phyloP scores from a whole-genome alignment of 192 early-diverging fungal genomes.

The Linnemannia zychae region DNA sequence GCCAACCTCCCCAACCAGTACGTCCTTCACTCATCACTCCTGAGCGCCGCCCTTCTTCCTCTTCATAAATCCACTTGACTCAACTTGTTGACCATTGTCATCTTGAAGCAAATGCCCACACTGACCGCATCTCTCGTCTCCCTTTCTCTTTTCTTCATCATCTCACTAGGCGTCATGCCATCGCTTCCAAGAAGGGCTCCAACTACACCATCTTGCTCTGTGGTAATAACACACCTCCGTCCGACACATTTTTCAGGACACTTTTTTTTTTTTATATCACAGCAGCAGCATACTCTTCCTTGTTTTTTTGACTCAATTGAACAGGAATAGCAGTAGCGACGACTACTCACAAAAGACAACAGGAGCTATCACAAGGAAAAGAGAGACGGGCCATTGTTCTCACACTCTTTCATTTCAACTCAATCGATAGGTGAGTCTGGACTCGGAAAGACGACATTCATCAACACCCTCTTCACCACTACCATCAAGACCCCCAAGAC shows the following conservation, averaged over 20 bases:
- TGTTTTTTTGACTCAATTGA: neutral
- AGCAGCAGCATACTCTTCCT: neutral
- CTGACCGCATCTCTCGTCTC: neutral
- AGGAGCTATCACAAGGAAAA: neutral
- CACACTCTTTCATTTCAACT: neutral
- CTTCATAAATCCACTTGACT: neutral
- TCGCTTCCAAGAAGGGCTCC: conserved; percentile 96
- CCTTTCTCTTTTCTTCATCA: neutral
- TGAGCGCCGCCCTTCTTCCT: neutral
- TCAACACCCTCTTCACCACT: conserved; percentile 98
- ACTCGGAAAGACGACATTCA: conserved; percentile 97
- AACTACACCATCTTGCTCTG: conserved; percentile 98
- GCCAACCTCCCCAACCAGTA: conserved; percentile 97
- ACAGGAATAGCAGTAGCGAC: neutral
- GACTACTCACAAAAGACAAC: too few relatives aligned
- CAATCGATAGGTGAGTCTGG: conserved; percentile 88
- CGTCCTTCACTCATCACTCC: neutral
- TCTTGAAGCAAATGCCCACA: neutral
- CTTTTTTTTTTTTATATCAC: neutral
- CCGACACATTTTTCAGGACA: too few relatives aligned
- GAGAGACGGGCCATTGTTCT: neutral
- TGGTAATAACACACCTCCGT: conserved; percentile 65
- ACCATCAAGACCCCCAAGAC: conserved; percentile 93
- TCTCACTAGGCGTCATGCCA: conserved; percentile 80
- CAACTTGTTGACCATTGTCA: neutral